Base-by-base conservation (phyloP, 2,329 filamentous ascomycete species). In the Fusarium sp. region DNA sequence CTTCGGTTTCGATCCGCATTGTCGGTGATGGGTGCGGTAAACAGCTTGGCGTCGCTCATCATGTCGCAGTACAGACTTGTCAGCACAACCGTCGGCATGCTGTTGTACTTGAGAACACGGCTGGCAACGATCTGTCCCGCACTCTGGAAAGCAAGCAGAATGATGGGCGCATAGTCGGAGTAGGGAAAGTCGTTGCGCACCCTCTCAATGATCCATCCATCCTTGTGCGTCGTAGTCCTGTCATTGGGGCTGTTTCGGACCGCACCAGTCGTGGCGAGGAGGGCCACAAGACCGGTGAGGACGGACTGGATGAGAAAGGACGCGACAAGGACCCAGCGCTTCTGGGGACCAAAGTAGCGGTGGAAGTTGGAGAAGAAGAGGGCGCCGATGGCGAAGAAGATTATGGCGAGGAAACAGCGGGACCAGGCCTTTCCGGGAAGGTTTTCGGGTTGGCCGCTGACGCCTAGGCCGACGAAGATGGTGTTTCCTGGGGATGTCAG, bases 341-440 rank as follows among this genome's bases (percentile, higher is more conserved):
- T 79, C 58, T 79, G 77, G 11, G 77, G 71, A 5, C 77, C 77
- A 8, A 79, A 78, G 20, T 50, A 45, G 9, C 77, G 77, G 22
- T 79, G 77, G 66, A 79, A 79, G 63, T 59, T 77, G 14, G 77
- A 78, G 42, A 79, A 79, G 65, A 75, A 79, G 18, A 79, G 77
- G 2, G 77, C 77, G 2, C 77, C 77, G 8, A 75, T 2, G 6
- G 67, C 76, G 35, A 79, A 79, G 58, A 64, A 78, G 50, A 75
- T 61, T 6, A 79, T 79, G n/a, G 77, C 77, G 38, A 79, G 63
- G 6, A 79, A 66, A 70, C 76, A 79, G n/a, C 77, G 77, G 16
- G 77, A 79, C 77, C 77, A 79, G 0, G 74, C 77, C 27, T 78
- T 76, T 16, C 73, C 50, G 2, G 77, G 77, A 0, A 79, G 66